Evolutionary conservation across 2,329 filamentous ascomycete genomes (phyloP).

Genomic region (Cyanodermella asteris): DNA sequence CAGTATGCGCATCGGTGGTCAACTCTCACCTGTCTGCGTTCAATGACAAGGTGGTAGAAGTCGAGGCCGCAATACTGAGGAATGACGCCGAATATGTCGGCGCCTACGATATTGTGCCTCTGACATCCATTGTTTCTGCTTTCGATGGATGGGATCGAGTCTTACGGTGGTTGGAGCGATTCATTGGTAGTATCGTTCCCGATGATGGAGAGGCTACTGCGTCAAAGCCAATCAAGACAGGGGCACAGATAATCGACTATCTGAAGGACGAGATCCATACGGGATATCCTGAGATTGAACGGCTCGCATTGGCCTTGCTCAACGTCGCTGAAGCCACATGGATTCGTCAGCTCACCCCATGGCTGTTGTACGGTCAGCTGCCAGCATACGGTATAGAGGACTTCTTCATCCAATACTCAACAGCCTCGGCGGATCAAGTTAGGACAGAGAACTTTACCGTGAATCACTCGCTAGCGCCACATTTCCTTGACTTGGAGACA

Average conservation of each 20-base stretch:
- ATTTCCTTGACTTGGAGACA: slow-evolving; percentile 53
- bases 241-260: slow-evolving; percentile 54
- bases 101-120: slow-evolving; percentile 77
- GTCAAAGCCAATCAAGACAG: slow-evolving; percentile 31
- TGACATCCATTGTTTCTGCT: slow-evolving; percentile 63
- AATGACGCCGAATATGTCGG: slow-evolving; percentile 64
- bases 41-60: slow-evolving; percentile 61
- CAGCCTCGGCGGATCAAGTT: too few species aligned
- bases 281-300: slow-evolving; percentile 70
- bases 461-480: slow-evolving; percentile 43
- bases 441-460: slow-evolving; percentile 33
- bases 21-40: slow-evolving; percentile 59
- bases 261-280: slow-evolving; percentile 60
- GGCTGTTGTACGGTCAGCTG: slow-evolving; percentile 72
- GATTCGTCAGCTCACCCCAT: slow-evolving; percentile 74
- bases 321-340: slow-evolving; percentile 67
- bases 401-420: slow-evolving; percentile 85
- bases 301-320: slow-evolving; percentile 50
- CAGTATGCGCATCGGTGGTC: slow-evolving; percentile 58
- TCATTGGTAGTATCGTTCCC: slow-evolving; percentile 46
- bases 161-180: slow-evolving; percentile 67
- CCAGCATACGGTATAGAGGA: slow-evolving; percentile 59
- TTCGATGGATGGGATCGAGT: slow-evolving; percentile 72
- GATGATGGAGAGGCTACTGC: slow-evolving; percentile 10
- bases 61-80: slow-evolving; percentile 56